These are phyloP conservation scores for Asterella californica DNA, from an alignment of 225 moss, liverwort and hornwort genomes.

Conservation along the genomic window DNA sequence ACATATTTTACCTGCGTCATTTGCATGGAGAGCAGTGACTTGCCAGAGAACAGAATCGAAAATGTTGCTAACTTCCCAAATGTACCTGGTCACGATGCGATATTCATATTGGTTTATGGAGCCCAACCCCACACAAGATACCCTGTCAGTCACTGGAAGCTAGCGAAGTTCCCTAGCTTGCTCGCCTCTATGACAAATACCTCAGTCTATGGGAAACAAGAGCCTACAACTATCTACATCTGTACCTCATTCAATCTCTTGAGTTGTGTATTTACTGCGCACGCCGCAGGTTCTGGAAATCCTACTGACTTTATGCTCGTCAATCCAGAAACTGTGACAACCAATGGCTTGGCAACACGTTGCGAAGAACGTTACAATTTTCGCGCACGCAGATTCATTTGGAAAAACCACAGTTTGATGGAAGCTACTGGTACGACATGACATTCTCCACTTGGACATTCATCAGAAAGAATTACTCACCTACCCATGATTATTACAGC, in stretches of 20 bases:
- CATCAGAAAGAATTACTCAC: constrained; percentile 15
- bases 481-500: constrained; percentile 43
- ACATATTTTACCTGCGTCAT: constrained; percentile 36
- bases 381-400: not conserved
- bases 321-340: not conserved
- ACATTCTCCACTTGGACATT: not conserved
- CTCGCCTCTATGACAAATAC: too few species aligned
- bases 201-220: too few species aligned
- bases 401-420: too few species aligned
- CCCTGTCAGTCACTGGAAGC: too few species aligned
- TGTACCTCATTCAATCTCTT: too few species aligned
- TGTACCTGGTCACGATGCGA: constrained; percentile 26
- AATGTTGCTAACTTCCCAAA: constrained; percentile 39
- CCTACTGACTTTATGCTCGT: not conserved
- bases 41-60: constrained; percentile 23
- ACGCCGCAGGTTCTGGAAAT: not conserved
- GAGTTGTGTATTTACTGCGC: too few species aligned
- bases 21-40: constrained; percentile 35
- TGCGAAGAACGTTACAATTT: too few species aligned
- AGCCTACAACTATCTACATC: too few species aligned
- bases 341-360: not conserved
- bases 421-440: not conserved
- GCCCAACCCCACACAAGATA: not conserved
- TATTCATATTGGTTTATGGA: not conserved
- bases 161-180: too few species aligned